Percentiles rank a stretch among this genome's conserved stretches.
Conservation (phyloP, 1,139 yeast genomes). For the Spencermartinsiella ligniputridi region DNA sequence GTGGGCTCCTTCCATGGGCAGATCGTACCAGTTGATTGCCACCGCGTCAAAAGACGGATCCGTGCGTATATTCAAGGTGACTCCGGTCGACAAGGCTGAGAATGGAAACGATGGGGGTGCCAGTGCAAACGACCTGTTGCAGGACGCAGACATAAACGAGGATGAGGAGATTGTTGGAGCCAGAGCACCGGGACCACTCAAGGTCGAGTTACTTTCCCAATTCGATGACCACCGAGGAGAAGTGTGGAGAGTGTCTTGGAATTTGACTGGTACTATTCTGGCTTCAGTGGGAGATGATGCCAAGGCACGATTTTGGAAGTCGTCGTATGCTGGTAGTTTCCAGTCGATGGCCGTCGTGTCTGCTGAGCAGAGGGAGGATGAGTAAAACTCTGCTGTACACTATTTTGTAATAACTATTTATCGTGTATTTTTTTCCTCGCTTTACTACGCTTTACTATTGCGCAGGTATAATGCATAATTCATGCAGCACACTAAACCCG, state of each 20-base stretch:
- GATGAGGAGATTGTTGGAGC: conserved; percentile 15
- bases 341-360: conserved; percentile 88
- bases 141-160: conserved; percentile 9
- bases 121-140: conserved; percentile 13
- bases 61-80: conserved; percentile 76
- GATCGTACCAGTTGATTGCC: conserved; percentile 82
- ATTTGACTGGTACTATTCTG: conserved; percentile 77
- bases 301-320: conserved; percentile 84
- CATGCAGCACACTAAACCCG: background rate
- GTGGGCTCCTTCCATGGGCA: conserved; percentile 98
- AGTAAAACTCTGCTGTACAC: conserved; percentile 12
- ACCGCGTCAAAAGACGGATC: conserved; percentile 95
- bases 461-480: too few relatives aligned
- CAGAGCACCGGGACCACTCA: conserved; percentile 20
- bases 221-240: conserved; percentile 80
- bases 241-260: conserved; percentile 97
- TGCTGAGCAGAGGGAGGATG: conserved; percentile 44
- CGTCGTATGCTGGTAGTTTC: conserved; percentile 79
- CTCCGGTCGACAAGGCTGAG: conserved; percentile 32
- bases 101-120: background rate
- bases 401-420: too few relatives aligned
- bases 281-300: conserved; percentile 98
- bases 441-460: too few relatives aligned
- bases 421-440: too few relatives aligned
- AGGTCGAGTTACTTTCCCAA: conserved; percentile 49